These are phyloP conservation scores for Rhizopogon parksii DNA, from an alignment of 1,284 basidiomycete species.

Conservation along the genomic window DNA sequence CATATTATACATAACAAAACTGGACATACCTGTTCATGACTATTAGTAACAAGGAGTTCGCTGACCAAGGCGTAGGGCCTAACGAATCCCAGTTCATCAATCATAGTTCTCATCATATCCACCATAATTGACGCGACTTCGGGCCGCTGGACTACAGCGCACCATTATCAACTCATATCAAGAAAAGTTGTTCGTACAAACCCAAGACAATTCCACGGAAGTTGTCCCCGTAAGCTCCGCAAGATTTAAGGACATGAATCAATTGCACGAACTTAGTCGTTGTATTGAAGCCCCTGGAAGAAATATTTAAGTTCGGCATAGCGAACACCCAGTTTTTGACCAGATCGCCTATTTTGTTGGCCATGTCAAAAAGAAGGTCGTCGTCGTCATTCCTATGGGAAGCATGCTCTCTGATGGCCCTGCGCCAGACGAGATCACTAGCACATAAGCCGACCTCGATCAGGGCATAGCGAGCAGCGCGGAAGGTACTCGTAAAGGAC, in stretches of 20 bases:
- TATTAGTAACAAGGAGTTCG: conserved; percentile 24
- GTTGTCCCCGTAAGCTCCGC: conserved; percentile 39
- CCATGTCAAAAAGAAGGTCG: conserved; percentile 20
- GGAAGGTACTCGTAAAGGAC: conserved; percentile 36
- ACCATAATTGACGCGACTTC: conserved; percentile 39
- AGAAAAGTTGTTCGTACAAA: conserved; percentile 21
- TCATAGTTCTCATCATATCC: conserved; percentile 39
- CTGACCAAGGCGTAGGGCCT: conserved; percentile 31
- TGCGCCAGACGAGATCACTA: conserved; percentile 58
- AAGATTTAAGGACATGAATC: conserved; percentile 49
- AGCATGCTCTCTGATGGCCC: conserved; percentile 34
- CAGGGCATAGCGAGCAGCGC: conserved; percentile 38
- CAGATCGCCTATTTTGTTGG: conserved; percentile 31
- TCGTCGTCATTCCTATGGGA: conserved; percentile 30
- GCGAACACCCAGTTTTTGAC: conserved; percentile 53
- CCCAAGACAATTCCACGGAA: conserved; percentile 66
- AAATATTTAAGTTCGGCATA: conserved; percentile 50
- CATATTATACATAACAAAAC: conserved; percentile 2
- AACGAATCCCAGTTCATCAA: conserved; percentile 36
- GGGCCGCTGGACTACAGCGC: conserved; percentile 36
- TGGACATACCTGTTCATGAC: conserved; percentile 23
- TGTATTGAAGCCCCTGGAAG: conserved; percentile 53
- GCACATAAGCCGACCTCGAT: conserved; percentile 56
- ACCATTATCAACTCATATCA: conserved; percentile 7
- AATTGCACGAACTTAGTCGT: conserved; percentile 57